Evolutionary conservation across 305 asterid species (phyloP).

Genomic region (Fraxinus platypoda): DNA sequence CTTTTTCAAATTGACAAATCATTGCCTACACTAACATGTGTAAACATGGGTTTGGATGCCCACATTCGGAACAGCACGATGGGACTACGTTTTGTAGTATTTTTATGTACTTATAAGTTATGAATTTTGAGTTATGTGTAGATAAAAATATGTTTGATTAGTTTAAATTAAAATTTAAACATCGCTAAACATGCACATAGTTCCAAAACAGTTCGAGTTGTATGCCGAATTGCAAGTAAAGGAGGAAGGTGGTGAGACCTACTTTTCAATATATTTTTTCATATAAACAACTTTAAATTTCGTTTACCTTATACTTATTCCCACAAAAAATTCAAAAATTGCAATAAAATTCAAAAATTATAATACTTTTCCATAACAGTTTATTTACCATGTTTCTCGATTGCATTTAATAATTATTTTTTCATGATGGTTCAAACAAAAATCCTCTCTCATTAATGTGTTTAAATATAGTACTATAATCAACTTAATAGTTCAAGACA

Average conservation of each 20-base stretch:
- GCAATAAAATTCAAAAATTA: too few species aligned
- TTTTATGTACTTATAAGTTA: not conserved
- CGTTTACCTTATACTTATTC: not conserved
- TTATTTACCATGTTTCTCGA: not conserved
- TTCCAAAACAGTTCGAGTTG: too few species aligned
- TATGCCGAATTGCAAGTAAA: not conserved
- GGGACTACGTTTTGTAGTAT: not conserved
- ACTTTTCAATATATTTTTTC: not conserved
- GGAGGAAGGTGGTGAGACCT: not conserved
- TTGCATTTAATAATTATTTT: not conserved
- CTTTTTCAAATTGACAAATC: slow-evolving; percentile 28
- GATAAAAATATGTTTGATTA: too few species aligned
- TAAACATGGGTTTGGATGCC: not conserved
- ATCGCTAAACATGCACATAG: not conserved
- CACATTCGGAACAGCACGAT: not conserved
- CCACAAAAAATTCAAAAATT: not conserved
- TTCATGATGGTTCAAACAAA: not conserved
- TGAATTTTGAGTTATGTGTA: not conserved
- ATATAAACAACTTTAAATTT: not conserved
- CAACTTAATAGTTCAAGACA: not conserved
- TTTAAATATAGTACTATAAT: not conserved
- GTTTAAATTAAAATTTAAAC: not conserved
- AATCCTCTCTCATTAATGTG: not conserved
- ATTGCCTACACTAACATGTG: not conserved
- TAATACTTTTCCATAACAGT: not conserved